Evolutionary conservation across 352 stramenopile genomes (phyloP), one percentile per base, ranked within the genome.

Genomic region (Nothophytophthora sp.): DNA sequence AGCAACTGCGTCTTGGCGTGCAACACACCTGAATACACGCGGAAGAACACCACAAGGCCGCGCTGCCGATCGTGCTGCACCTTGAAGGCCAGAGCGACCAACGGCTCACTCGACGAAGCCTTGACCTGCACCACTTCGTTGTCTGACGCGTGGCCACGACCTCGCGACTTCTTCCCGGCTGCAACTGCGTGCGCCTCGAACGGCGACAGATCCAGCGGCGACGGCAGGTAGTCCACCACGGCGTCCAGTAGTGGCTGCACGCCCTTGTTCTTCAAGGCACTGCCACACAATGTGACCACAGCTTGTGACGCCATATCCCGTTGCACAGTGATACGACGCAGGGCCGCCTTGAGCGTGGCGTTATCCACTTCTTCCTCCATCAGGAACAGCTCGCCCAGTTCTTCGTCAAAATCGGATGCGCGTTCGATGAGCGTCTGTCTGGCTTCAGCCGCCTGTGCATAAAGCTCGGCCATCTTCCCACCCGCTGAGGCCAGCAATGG

Each of bases 191-290:
- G 73, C 19, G 76, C 70, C 52, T 84, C 73, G 43, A 86, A 92
- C 10, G 76, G 76, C 27, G 75, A 81, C 15, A 88, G 53, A 30
- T 99, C 96, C 13, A 95, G 27, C 9, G 96, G 96, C 11, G 94
- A 98, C 56, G 96, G 96, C 63, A 99, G 69, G 73, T 99, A 99
- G 59, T 98, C 85, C 23, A 99, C 61, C 6, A 99, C 95, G 22
- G 95, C 97, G 67, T 99, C 97, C 15, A 99, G 76, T 24, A 99
- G 82, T 29, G 96, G 85, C 70, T 99, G 98, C 30, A 99, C 95
- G 35, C 88, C 88, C 52, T 90, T 92, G 66, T 93, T 93, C 63
- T 88, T 91, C 20, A 93, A 42, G 15, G 83, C 83, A 48, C 72
- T 87, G 29, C 78, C 81, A 28, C 73, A 79, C 4, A 88, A 54